Conservation (phyloP, 78 protist genomes). For the Dictyostelium brefeldianum region DNA sequence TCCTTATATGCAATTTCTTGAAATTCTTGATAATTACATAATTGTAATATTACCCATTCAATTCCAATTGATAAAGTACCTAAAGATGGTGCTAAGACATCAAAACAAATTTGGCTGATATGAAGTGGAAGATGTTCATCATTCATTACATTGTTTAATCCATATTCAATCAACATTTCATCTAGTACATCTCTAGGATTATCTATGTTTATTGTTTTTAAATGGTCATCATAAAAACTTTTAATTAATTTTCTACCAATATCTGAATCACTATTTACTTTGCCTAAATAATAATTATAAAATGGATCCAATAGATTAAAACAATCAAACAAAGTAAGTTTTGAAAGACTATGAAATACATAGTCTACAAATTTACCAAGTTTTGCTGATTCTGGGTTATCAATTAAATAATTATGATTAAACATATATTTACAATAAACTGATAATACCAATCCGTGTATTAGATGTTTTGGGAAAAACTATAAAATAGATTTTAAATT, state of each 20-base stretch:
- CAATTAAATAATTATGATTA: conserved; percentile 1
- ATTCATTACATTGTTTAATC: not conserved
- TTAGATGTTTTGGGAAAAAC: no score
- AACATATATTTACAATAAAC: conserved; percentile 2
- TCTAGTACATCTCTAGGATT: conserved; percentile 23
- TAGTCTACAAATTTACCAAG: no score
- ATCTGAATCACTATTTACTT: not conserved
- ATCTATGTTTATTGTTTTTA: not conserved
- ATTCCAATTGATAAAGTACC: no score
- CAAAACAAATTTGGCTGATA: not conserved
- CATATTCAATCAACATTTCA: conserved; percentile 11
- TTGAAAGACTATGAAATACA: no score
- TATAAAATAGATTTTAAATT: no score
- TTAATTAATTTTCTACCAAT: not conserved
- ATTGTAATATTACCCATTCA: not conserved
- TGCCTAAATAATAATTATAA: not conserved
- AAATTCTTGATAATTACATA: not conserved
- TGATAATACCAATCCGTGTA: not conserved
- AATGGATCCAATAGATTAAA: conserved; percentile 42
- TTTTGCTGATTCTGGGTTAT: not conserved
- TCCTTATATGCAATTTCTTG: not conserved
- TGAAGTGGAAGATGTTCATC: not conserved
- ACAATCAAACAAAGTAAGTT: not conserved
- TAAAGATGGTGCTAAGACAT: not conserved
- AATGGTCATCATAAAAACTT: conserved; percentile 10